These are phyloP conservation scores for Meyerozyma sp. DNA, from an alignment of 1,139 yeast species.

Conservation along the genomic window DNA sequence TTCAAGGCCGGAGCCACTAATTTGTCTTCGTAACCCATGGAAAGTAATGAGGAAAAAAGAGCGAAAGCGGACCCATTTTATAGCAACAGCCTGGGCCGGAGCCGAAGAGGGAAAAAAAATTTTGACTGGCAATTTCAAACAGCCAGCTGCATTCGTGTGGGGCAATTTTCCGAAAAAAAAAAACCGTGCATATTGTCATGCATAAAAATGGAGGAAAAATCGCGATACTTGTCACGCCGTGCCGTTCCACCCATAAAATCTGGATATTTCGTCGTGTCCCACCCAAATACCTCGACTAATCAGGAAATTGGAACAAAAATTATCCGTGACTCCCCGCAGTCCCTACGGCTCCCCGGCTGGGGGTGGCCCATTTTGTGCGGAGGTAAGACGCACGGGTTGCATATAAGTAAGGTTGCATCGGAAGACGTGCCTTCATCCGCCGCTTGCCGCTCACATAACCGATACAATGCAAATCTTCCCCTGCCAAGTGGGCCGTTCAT, in stretches of 20 bases:
- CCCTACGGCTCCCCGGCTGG: background rate
- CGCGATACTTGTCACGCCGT: background rate
- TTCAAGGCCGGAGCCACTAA: conserved; percentile 30
- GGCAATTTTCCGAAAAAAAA: background rate
- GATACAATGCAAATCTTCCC: background rate
- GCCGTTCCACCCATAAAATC: background rate
- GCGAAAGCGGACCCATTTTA: background rate
- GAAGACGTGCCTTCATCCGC: no score
- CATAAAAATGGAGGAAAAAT: background rate
- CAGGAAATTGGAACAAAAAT: background rate
- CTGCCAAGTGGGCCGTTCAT: background rate
- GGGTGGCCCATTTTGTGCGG: background rate
- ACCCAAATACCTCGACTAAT: background rate
- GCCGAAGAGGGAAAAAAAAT: background rate
- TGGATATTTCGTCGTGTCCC: background rate
- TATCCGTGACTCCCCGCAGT: background rate
- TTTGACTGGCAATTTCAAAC: background rate
- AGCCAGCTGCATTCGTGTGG: background rate
- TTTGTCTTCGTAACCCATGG: conserved; percentile 34
- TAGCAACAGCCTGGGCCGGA: background rate
- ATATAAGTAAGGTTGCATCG: background rate
- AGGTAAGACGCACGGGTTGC: background rate
- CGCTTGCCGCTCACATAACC: no score
- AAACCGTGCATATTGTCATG: background rate
- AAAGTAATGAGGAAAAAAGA: background rate